Conservation (phyloP, 495 filamentous ascomycete genomes). For the Friedmanniomyces endolithicus region DNA sequence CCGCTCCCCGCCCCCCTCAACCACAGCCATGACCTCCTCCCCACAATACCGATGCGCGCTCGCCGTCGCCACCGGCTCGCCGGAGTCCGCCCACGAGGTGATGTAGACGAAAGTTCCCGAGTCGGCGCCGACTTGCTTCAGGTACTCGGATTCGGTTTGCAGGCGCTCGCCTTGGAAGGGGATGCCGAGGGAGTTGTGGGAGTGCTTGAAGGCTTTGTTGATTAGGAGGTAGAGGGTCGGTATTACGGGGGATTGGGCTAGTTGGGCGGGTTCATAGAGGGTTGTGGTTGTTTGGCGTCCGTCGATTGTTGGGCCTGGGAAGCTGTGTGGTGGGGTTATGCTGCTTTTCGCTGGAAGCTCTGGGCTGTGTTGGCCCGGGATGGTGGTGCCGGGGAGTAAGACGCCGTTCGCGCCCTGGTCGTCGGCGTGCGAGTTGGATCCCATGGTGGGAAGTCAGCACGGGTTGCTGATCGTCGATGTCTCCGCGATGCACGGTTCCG, state of each 20-base stretch:
- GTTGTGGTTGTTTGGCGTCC: slow-evolving; percentile 8
- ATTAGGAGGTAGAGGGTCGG: background rate
- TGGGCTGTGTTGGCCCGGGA: background rate
- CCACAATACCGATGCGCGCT: slow-evolving; percentile 10
- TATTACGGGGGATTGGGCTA: background rate
- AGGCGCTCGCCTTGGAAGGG: background rate
- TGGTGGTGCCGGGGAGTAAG: slow-evolving; percentile 1
- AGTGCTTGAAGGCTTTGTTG: slow-evolving; percentile 8
- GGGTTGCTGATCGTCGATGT: too few relatives aligned
- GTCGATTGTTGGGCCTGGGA: slow-evolving; percentile 5
- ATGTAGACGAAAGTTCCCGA: slow-evolving; percentile 14
- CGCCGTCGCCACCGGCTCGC: slow-evolving; percentile 7
- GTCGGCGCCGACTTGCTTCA: slow-evolving; percentile 6
- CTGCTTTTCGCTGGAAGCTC: background rate
- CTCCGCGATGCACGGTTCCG: too few relatives aligned
- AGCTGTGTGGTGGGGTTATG: background rate
- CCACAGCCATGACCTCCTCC: background rate
- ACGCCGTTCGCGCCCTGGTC: too few relatives aligned
- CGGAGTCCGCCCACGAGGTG: background rate
- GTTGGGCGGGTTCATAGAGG: slow-evolving; percentile 11
- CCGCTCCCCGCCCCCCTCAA: background rate
- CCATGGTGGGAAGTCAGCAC: too few relatives aligned
- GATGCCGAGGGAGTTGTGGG: background rate
- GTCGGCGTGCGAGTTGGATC: too few relatives aligned
- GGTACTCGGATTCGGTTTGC: background rate